Evolutionary conservation across 1,139 yeast species (phyloP).

Genomic region (Suhomyces bribrorum): DNA sequence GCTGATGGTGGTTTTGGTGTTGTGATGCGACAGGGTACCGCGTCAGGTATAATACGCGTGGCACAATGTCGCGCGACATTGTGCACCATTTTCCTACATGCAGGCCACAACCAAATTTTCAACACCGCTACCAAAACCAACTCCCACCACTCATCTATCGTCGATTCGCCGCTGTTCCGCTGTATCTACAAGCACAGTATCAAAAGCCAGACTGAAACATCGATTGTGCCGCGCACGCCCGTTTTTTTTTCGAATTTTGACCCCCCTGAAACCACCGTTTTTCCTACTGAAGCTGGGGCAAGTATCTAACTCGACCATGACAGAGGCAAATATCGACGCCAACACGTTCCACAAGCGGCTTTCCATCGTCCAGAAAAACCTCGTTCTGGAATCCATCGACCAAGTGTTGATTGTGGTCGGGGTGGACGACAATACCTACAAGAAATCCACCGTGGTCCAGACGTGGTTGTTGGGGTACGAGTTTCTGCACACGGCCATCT

Average conservation of each 20-base stretch:
- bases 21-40: too few species aligned
- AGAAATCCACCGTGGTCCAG: constrained; percentile 84
- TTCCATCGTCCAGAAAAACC: constrained; percentile 40
- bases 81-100: too few species aligned
- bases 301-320: constrained; percentile 11
- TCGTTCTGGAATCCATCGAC: constrained; percentile 46
- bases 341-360: constrained; percentile 43
- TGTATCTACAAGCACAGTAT: too few species aligned
- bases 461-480: constrained; percentile 95
- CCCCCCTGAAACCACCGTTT: not conserved
- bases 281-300: not conserved
- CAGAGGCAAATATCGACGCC: constrained; percentile 44
- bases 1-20: too few species aligned
- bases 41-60: too few species aligned
- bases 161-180: too few species aligned
- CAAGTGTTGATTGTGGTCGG: constrained; percentile 69
- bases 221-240: too few species aligned
- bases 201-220: too few species aligned
- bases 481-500: constrained; percentile 84
- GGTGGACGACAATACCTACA: constrained; percentile 87
- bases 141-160: too few species aligned
- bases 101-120: too few species aligned
- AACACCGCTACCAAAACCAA: too few species aligned
- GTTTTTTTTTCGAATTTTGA: not conserved
- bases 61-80: too few species aligned